These are phyloP conservation scores for Fraxinus platypoda DNA, from an alignment of 305 asterid species.

Conservation along the genomic window DNA sequence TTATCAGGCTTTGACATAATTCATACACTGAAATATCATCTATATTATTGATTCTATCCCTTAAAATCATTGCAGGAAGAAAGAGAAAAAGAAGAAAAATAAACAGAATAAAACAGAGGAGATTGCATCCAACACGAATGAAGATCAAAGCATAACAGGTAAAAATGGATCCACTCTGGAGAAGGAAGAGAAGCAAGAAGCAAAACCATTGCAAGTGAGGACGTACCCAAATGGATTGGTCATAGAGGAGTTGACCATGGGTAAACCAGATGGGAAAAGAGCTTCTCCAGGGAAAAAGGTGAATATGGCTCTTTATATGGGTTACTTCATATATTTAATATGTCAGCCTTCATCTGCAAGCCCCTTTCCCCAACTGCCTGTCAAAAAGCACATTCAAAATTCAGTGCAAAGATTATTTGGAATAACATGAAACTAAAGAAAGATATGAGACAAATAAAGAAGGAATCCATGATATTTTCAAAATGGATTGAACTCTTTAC, in stretches of 20 bases:
- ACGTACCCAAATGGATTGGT: conserved; percentile 77
- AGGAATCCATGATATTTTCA: background rate
- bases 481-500: background rate
- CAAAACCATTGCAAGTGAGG: conserved; percentile 62
- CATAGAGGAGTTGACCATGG: conserved; percentile 85
- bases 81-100: conserved; percentile 55
- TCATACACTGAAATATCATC: conserved; percentile 9
- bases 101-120: conserved; percentile 56
- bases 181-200: conserved; percentile 45
- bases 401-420: background rate
- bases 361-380: background rate
- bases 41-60: conserved; percentile 18
- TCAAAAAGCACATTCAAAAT: background rate
- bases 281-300: conserved; percentile 88
- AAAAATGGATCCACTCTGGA: conserved; percentile 30
- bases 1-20: background rate
- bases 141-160: conserved; percentile 33
- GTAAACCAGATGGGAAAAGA: conserved; percentile 83
- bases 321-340: background rate
- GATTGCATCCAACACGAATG: conserved; percentile 30
- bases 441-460: background rate
- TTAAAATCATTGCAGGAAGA: conserved; percentile 44
- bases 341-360: background rate
- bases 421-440: background rate
- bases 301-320: background rate